A percentile compares a stretch with the other conserved stretches of the same genome.
Evolutionary conservation across 1,284 basidiomycete genomes (phyloP).

Genomic region (Boletus smithii): DNA sequence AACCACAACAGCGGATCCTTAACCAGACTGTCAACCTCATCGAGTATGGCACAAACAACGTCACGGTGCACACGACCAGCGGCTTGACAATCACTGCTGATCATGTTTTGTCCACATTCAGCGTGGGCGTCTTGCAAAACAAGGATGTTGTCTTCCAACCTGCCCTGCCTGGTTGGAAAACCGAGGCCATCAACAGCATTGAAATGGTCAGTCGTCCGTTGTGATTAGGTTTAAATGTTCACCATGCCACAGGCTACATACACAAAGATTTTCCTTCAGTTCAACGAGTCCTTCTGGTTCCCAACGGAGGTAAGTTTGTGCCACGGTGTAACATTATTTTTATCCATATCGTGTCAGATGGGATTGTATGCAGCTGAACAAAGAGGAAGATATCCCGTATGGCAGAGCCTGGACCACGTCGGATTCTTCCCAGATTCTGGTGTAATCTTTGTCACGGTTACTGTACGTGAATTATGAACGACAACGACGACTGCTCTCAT

Average conservation of each 20-base stretch:
- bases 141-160: conserved; percentile 58
- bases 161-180: conserved; percentile 56
- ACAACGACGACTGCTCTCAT: background rate
- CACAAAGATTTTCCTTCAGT: conserved; percentile 70
- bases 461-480: conserved; percentile 40
- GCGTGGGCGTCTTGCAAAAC: conserved; percentile 60
- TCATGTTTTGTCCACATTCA: conserved; percentile 62
- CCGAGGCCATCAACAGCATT: conserved; percentile 63
- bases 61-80: conserved; percentile 45
- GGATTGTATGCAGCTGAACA: conserved; percentile 61
- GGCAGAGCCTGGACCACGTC: conserved; percentile 64
- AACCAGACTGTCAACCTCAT: conserved; percentile 53
- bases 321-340: background rate
- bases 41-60: conserved; percentile 42
- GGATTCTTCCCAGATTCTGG: conserved; percentile 60
- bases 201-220: conserved; percentile 46
- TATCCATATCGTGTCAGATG: conserved; percentile 39
- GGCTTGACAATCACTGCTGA: conserved; percentile 47
- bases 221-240: background rate
- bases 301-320: conserved; percentile 49
- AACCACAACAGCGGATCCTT: conserved; percentile 43
- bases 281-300: conserved; percentile 67
- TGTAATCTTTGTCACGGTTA: conserved; percentile 63
- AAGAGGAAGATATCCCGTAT: conserved; percentile 66
- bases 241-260: conserved; percentile 45